Evolutionary conservation across 768 basidiomycete genomes (phyloP).

Genomic region (Russula compacta): DNA sequence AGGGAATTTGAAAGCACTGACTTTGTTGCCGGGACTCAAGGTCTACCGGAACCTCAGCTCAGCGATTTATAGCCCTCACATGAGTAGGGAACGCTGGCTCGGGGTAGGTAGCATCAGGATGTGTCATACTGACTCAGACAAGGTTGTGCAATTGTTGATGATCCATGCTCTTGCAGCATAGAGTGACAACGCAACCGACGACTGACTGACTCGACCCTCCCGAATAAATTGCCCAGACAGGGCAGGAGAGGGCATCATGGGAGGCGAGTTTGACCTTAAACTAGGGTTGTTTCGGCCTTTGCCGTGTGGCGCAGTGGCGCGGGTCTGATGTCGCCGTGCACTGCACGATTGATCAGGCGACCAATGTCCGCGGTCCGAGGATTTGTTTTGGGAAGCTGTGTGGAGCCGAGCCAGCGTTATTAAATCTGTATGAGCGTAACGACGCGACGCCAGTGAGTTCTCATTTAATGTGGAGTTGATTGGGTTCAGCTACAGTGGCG

Average conservation of each 20-base stretch:
- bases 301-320: not conserved
- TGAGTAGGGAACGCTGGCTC: not conserved
- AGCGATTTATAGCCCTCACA: slow-evolving; percentile 1
- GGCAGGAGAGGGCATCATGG: not conserved
- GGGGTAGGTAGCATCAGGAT: not conserved
- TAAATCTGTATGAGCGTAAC: too few relatives aligned
- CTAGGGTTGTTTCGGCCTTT: not conserved
- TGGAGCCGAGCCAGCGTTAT: too few relatives aligned
- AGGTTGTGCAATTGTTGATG: too few relatives aligned
- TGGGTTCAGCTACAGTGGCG: too few relatives aligned
- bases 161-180: not conserved
- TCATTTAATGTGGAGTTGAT: too few relatives aligned
- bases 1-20: not conserved
- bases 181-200: not conserved
- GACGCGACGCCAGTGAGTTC: too few relatives aligned
- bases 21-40: not conserved
- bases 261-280: not conserved
- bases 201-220: not conserved
- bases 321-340: too few relatives aligned
- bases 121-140: slow-evolving; percentile 8
- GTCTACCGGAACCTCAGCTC: not conserved
- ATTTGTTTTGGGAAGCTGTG: too few relatives aligned
- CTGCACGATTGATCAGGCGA: too few relatives aligned
- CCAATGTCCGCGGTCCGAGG: too few relatives aligned
- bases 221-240: too few relatives aligned